Evolutionary conservation across 1,284 basidiomycete species (phyloP), one percentile per base, ranked within the genome.

Genomic region (Pyrrhoderma noxium): DNA sequence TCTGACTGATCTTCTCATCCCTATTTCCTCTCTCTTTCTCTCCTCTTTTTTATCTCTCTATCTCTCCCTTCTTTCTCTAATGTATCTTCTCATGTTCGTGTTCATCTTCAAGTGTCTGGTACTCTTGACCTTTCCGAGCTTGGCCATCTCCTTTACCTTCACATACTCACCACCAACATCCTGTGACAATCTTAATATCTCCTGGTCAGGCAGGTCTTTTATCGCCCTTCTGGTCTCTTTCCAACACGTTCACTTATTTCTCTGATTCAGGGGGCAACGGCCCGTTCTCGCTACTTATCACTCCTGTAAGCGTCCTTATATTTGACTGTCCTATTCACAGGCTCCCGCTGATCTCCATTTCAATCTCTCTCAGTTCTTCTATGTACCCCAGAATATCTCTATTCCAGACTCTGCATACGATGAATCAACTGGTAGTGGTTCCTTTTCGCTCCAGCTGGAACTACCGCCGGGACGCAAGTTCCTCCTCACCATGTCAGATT

Each of bases 401-500:
- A 75, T 89, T 44, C 80, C 85, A n/a, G 55, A 67, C 8, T 64
- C 70, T 16, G 73, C 79, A 9, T 79, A 76, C 61, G 72, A 54
- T 60, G 70, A 76, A 16, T 38, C 40, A 31, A 36, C 54, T 65
- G 77, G 75, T 43, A 58, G 73, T 57, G 82, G 82, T 41, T 71
- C 73, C 0, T 86, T 73, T 59, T 64, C 75, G 9, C 59, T 66
- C 0, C 70, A 70, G 51, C 58, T 87, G 8, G 66, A 70, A 1
- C 66, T 81, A 42, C 18, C 63, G 2, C 59, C 70, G 18, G 64
- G 60, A 22, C 59, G 70, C 9, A 61, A 67, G 49, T 70, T 87
- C 49, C 51, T 88, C 9, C 57, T 82, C 18, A 73, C 77, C 36
- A 83, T 89, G 82, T 86, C 81, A 19, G 87, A 89, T 62, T 69